These are phyloP conservation scores for Dactylellina drechsleri DNA, from an alignment of 2,329 filamentous ascomycete species.

Conservation along the genomic window DNA sequence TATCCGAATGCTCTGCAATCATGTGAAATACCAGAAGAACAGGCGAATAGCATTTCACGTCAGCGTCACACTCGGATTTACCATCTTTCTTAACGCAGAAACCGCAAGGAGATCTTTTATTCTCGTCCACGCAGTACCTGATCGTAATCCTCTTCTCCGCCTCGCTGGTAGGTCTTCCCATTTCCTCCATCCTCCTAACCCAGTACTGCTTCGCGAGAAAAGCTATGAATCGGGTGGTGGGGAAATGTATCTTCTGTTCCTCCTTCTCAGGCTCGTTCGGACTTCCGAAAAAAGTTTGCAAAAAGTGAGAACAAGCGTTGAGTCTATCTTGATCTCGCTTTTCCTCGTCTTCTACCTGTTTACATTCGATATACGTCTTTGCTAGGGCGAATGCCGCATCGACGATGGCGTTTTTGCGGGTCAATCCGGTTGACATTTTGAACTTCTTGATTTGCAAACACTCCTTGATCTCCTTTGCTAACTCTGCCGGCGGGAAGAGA, in stretches of 20 bases:
- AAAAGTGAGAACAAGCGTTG: slow-evolving; percentile 26
- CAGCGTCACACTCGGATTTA: neutral
- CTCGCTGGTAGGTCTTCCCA: neutral
- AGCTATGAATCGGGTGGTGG: slow-evolving; percentile 35
- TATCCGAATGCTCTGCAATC: slow-evolving; percentile 22
- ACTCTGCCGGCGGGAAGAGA: slow-evolving; percentile 16
- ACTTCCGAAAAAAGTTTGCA: slow-evolving; percentile 30
- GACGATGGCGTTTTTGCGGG: slow-evolving; percentile 15
- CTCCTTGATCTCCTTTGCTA: slow-evolving; percentile 17
- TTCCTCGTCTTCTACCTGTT: slow-evolving; percentile 15
- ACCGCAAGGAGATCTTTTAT: slow-evolving; percentile 25
- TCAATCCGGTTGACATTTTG: neutral
- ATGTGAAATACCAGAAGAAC: slow-evolving; percentile 42
- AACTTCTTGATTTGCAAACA: slow-evolving; percentile 23
- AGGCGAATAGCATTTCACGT: slow-evolving; percentile 22
- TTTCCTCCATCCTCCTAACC: slow-evolving; percentile 21
- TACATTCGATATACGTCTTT: slow-evolving; percentile 16
- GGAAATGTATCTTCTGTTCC: slow-evolving; percentile 6
- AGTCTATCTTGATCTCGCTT: slow-evolving; percentile 15
- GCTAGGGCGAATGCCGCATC: slow-evolving; percentile 27
- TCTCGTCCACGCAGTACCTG: slow-evolving; percentile 22
- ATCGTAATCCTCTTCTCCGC: neutral
- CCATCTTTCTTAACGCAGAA: slow-evolving; percentile 19
- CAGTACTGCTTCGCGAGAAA: slow-evolving; percentile 25
- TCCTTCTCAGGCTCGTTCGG: slow-evolving; percentile 7